These are phyloP conservation scores for Rhododendron henanense DNA, from an alignment of 148 eudicot genomes.

Conservation along the genomic window DNA sequence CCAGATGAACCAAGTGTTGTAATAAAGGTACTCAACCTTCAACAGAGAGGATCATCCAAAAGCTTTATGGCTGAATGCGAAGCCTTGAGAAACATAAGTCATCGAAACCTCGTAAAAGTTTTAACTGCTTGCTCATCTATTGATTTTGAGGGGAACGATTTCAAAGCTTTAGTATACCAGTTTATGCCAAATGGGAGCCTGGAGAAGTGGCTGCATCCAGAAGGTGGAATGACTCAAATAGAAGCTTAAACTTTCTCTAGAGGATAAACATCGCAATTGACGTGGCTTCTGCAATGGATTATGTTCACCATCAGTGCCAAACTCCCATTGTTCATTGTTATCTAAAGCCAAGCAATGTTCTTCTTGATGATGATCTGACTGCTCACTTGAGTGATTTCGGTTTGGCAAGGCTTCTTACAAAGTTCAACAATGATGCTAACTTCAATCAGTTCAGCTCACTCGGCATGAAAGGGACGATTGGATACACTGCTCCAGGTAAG, in stretches of 20 bases:
- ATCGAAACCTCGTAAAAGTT: neutral
- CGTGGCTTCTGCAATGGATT: slow-evolving; percentile 3
- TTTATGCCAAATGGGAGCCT: neutral
- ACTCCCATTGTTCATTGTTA: neutral
- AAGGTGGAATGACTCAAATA: neutral
- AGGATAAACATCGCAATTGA: neutral
- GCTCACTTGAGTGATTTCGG: neutral
- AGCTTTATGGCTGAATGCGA: neutral
- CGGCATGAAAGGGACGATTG: neutral
- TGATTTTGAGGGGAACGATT: neutral
- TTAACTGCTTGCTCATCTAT: neutral
- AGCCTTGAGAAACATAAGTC: neutral
- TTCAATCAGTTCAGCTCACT: neutral
- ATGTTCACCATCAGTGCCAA: neutral
- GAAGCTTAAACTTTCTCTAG: neutral
- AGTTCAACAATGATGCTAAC: neutral
- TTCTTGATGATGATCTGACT: neutral
- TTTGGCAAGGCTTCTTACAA: neutral
- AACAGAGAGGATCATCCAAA: neutral
- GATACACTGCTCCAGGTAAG: slow-evolving; percentile 1
- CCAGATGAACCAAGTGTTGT: neutral
- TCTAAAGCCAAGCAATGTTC: neutral
- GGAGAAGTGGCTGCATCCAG: neutral
- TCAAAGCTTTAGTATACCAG: neutral
- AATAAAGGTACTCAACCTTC: neutral